Percentiles rank a stretch among this genome's conserved stretches.
Conservation (phyloP, 2,329 filamentous ascomycete genomes). For the Aspergillus ustus region DNA sequence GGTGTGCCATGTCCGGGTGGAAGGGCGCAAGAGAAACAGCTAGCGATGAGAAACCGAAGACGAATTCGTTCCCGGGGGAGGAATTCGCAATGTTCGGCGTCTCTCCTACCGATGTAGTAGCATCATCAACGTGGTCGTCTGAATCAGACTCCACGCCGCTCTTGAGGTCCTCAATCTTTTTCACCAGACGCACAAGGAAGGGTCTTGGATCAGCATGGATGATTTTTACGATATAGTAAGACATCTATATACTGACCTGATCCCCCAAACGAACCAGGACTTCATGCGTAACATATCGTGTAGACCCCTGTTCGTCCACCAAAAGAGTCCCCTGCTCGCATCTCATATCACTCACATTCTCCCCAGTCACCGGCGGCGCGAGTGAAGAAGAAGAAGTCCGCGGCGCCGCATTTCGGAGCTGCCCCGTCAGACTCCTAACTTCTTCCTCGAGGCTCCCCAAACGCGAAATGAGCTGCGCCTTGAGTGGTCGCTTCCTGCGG, state of each 20-base stretch:
- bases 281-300: constrained; percentile 64
- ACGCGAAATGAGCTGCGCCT: constrained; percentile 65
- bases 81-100: no score
- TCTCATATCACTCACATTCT: constrained; percentile 34
- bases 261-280: constrained; percentile 66
- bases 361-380: not conserved
- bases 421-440: constrained; percentile 48
- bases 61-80: constrained; percentile 46
- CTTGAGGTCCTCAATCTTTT: constrained; percentile 64
- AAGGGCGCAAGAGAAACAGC: constrained; percentile 59
- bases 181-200: constrained; percentile 15
- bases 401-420: not conserved
- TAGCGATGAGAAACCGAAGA: constrained; percentile 64
- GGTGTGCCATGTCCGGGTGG: constrained; percentile 59
- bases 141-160: constrained; percentile 62
- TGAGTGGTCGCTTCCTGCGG: constrained; percentile 59
- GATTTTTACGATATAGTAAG: not conserved
- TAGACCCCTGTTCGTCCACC: constrained; percentile 62
- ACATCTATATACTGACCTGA: constrained; percentile 50
- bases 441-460: constrained; percentile 64
- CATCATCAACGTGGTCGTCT: constrained; percentile 58
- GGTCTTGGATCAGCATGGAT: not conserved
- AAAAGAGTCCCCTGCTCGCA: constrained; percentile 61
- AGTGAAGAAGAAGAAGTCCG: constrained; percentile 18
- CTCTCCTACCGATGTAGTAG: constrained; percentile 17